Conservation (phyloP, 495 filamentous ascomycete species). For the Tetracladium marchalianum region DNA sequence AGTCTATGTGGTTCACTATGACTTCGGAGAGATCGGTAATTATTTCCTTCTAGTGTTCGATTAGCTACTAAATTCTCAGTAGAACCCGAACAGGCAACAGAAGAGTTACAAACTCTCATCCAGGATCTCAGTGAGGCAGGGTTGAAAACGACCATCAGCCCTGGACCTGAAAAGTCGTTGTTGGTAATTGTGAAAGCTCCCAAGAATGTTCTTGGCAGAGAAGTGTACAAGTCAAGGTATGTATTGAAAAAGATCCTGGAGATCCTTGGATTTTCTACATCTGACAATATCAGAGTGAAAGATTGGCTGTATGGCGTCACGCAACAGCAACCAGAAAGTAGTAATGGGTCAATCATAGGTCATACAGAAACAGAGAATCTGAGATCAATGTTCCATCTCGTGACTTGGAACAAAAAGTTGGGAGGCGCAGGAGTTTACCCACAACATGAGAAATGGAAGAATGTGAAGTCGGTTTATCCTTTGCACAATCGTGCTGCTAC, state of each 20-base stretch:
- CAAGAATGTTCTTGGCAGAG: background rate
- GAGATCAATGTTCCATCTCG: slow-evolving; percentile 5
- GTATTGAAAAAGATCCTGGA: background rate
- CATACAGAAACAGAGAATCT: background rate
- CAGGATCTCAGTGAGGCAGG: too few relatives aligned
- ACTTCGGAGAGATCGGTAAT: too few relatives aligned
- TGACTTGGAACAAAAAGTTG: background rate
- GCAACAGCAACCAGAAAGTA: slow-evolving; percentile 2
- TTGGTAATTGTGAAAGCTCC: background rate
- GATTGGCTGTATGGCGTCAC: slow-evolving; percentile 3
- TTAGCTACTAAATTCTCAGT: too few relatives aligned
- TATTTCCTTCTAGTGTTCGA: too few relatives aligned
- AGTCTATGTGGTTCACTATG: too few relatives aligned
- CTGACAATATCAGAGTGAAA: slow-evolving; percentile 3
- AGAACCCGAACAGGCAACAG: too few relatives aligned
- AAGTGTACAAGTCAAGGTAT: background rate
- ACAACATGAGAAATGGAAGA: slow-evolving; percentile 3
- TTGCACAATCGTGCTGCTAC: slow-evolving; percentile 6
- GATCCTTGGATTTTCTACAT: too few relatives aligned
- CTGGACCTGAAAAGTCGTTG: background rate
- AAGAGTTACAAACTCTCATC: too few relatives aligned
- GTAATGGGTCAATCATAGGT: background rate
- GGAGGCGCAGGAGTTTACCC: slow-evolving; percentile 10
- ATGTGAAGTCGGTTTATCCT: slow-evolving; percentile 5
- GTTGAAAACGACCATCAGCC: too few relatives aligned